Evolutionary conservation across 768 basidiomycete species (phyloP).

Genomic region (Phylloporus sp.): DNA sequence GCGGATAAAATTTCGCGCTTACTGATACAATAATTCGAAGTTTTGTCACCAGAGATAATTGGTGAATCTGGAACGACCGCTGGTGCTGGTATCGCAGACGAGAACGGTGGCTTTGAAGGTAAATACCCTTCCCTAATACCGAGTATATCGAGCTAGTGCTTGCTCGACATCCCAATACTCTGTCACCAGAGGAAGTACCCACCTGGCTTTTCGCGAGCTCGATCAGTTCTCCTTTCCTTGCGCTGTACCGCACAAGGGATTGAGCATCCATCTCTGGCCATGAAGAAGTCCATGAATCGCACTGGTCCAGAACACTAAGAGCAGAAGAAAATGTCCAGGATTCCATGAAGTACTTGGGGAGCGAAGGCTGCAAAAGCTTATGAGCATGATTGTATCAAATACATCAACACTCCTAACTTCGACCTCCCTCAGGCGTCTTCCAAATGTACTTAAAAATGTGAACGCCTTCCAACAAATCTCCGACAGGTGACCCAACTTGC

Average conservation of each 20-base stretch:
- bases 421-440: conserved; percentile 65
- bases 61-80: conserved; percentile 10
- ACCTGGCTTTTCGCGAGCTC: conserved; percentile 90
- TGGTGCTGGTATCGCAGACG: conserved; percentile 36
- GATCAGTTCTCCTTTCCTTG: conserved; percentile 82
- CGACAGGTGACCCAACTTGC: conserved; percentile 57
- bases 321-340: conserved; percentile 93
- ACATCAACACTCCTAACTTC: conserved; percentile 45
- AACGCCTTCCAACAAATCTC: conserved; percentile 70
- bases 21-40: conserved; percentile 40
- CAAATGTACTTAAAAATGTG: conserved; percentile 73
- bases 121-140: conserved; percentile 72
- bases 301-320: conserved; percentile 75
- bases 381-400: conserved; percentile 15
- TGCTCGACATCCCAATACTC: neutral
- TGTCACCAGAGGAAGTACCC: conserved; percentile 9
- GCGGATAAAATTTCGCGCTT: conserved; percentile 57
- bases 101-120: conserved; percentile 69
- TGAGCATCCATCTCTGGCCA: conserved; percentile 42
- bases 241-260: conserved; percentile 50
- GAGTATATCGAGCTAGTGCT: conserved; percentile 71
- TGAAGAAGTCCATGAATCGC: conserved; percentile 62
- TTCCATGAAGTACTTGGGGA: conserved; percentile 75
- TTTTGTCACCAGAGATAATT: conserved; percentile 18
- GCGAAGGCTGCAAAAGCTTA: conserved; percentile 35